Evolutionary conservation across 805 yeast genomes (phyloP).

Genomic region (Wickerhamiella brachini): DNA sequence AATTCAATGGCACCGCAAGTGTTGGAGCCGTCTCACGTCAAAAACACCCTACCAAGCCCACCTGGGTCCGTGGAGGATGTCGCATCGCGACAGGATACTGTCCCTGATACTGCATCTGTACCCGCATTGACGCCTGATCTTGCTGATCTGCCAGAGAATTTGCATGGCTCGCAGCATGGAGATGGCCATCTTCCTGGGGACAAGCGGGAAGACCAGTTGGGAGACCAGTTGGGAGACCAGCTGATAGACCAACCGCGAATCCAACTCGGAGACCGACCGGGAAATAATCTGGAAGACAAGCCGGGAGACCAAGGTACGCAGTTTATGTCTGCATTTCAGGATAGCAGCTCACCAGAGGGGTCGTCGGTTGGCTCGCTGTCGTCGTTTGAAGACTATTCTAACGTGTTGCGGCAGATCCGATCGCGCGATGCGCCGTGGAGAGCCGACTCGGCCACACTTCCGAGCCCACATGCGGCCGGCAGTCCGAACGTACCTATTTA

Average conservation of each 20-base stretch:
- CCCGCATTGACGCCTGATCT: neutral
- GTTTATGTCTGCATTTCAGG: neutral
- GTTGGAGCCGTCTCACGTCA: neutral
- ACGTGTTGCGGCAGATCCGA: neutral
- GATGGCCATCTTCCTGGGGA: too few species aligned
- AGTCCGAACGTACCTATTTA: neutral
- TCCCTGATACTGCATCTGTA: neutral
- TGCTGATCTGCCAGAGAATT: too few species aligned
- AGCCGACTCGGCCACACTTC: neutral
- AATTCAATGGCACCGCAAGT: neutral
- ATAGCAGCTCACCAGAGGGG: neutral
- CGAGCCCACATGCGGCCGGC: neutral
- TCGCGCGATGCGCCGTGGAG: neutral
- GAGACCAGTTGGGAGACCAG: too few species aligned
- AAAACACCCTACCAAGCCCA: too few species aligned
- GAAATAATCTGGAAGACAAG: too few species aligned
- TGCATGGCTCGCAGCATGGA: too few species aligned
- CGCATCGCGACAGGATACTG: neutral
- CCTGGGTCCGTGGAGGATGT: neutral
- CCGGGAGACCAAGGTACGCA: neutral
- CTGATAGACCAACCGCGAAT: too few species aligned
- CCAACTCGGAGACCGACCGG: too few species aligned
- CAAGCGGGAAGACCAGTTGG: too few species aligned
- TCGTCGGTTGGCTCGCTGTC: neutral
- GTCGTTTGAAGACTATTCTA: neutral